Conservation (phyloP, 345 rosid species). For the Limnanthes douglasii region DNA sequence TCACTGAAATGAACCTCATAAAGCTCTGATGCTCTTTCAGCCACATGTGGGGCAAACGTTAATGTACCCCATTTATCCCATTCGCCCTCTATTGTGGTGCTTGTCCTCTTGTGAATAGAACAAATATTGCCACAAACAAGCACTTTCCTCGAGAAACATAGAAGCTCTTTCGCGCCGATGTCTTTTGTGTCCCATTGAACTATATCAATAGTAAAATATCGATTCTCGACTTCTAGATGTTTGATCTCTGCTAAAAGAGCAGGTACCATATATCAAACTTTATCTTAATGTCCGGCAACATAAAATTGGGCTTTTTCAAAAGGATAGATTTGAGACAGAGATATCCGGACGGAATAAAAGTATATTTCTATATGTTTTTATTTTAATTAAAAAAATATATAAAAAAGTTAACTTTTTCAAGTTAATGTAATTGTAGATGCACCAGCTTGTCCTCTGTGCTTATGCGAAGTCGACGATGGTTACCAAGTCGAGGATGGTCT, state of each 20-base stretch:
- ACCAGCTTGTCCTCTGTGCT: conserved; percentile 60
- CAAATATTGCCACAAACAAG: conserved; percentile 50
- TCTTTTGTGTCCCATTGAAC: conserved; percentile 25
- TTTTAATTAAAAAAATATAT: too few species aligned
- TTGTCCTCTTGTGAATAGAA: conserved; percentile 29
- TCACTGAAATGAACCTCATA: conserved; percentile 40
- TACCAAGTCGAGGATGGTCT: conserved; percentile 61
- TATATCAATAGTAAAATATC: conserved; percentile 50
- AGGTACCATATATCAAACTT: conserved; percentile 42
- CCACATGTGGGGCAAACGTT: conserved; percentile 71
- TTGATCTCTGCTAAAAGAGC: conserved; percentile 72
- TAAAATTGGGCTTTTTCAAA: conserved; percentile 38
- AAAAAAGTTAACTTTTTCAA: too few species aligned
- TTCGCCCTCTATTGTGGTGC: conserved; percentile 31
- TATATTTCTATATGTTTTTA: too few species aligned
- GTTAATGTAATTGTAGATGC: conserved; percentile 14
- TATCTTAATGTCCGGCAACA: conserved; percentile 44
- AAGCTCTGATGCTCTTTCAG: conserved; percentile 45
- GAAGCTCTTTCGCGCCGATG: conserved; percentile 52
- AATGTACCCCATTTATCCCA: conserved; percentile 71
- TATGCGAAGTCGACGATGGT: conserved; percentile 68
- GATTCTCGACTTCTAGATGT: conserved; percentile 71
- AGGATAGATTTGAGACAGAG: too few species aligned
- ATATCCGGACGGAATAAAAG: too few species aligned
- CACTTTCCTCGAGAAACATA: conserved; percentile 43